A percentile compares a stretch with the other conserved stretches of the same genome.
Conservation (phyloP, 257 asterid genomes). For the Coffea eugenioides region DNA sequence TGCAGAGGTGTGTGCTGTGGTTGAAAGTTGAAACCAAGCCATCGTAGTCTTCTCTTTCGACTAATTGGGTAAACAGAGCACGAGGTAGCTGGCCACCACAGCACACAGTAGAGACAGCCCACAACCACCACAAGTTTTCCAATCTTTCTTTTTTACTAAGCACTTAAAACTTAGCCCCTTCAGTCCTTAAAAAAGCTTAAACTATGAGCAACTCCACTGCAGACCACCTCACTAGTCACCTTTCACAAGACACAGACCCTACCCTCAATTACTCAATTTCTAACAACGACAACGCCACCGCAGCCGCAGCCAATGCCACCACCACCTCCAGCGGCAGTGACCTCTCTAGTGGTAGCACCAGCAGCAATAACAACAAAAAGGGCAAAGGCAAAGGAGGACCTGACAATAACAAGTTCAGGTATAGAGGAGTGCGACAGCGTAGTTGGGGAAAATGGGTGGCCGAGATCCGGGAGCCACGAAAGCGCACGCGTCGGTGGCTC, state of each 20-base stretch:
- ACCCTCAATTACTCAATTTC: background rate
- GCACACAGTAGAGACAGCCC: background rate
- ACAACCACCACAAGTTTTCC: background rate
- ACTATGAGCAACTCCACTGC: slow-evolving; percentile 61
- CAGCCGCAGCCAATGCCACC: background rate
- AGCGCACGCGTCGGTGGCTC: slow-evolving; percentile 78
- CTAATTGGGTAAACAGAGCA: slow-evolving; percentile 58
- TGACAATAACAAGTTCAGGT: slow-evolving; percentile 71
- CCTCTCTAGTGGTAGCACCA: slow-evolving; percentile 7
- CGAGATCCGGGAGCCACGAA: slow-evolving; percentile 90
- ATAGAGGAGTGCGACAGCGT: slow-evolving; percentile 83
- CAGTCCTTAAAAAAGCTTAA: slow-evolving; percentile 32
- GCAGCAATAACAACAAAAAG: slow-evolving; percentile 14
- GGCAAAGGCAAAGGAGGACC: slow-evolving; percentile 85
- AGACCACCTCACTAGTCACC: slow-evolving; percentile 11
- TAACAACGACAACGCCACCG: background rate
- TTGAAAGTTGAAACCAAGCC: slow-evolving; percentile 23
- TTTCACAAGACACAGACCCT: background rate
- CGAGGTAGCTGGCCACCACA: slow-evolving; percentile 33
- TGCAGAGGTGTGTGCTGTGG: slow-evolving; percentile 19
- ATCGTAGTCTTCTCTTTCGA: slow-evolving; percentile 26
- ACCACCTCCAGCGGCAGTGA: slow-evolving; percentile 17
- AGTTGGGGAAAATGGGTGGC: slow-evolving; percentile 99
- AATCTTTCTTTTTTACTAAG: slow-evolving; percentile 23
- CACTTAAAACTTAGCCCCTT: slow-evolving; percentile 2